Evolutionary conservation across 805 yeast species (phyloP), one percentile per base, ranked within the genome.

Genomic region (Metschnikowia koreensis): DNA sequence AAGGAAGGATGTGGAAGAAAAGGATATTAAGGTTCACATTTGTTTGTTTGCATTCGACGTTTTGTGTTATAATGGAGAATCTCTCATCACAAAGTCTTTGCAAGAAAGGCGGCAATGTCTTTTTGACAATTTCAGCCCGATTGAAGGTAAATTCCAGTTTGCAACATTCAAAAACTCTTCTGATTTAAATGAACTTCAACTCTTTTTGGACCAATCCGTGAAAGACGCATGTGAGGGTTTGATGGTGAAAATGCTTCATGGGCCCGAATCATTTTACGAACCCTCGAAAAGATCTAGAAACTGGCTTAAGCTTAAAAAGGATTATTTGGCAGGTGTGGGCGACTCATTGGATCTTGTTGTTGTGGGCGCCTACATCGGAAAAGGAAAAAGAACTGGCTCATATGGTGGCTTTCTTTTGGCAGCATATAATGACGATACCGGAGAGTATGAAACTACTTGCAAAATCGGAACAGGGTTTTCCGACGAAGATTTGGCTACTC

Each of bases 391-490:
- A 64, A 92, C 98, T 0, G 97, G 96, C 10, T 80, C 87, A 54
- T 94, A 93, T 66, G 99, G 99, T 47, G 99, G 98, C 2, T 94
- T 92, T 63, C 68, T 94, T 38, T 74, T 94, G 46, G 98, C 96
- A 0, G 86, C 96, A 31, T 93, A 90, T 65, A 94, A 94, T 63
- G 84, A 83, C 50, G 97, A 93, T 52, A 81, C 90, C 0, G 98
- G 96, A 22, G 97, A 92, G 62, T 90, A 81, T 66, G 98, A 94
- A 68, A 88, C 97, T 0, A 86, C 96, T 40, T 94, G 99, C 73
- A 94, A 94, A 67, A 92, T 96, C 50, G 99, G 99, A 44, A 94
- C 99, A 0, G 99, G 99, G 0, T 94, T 94, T 64, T 82, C 91
- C 39, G 99, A 94, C 58, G 97, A 86, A 57, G 80, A 84, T 62